Evolutionary conservation across 306 rosid species (phyloP), one percentile per base, ranked within the genome.

Genomic region (Corylus avellana): DNA sequence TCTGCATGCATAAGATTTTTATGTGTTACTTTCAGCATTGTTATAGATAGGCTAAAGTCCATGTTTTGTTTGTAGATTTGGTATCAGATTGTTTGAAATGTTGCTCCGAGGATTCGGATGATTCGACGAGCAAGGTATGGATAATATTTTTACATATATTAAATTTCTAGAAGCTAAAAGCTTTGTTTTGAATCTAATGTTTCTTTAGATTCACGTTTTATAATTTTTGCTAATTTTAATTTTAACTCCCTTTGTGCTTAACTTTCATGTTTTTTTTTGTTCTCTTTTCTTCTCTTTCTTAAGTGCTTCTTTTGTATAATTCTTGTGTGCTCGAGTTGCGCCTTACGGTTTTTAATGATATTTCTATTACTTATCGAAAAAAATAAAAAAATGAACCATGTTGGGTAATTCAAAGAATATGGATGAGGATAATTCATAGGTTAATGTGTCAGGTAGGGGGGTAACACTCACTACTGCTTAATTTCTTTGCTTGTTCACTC

Each of bases 51-150:
- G 68, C 64, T 81, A 63, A 82, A 61, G 46, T 73, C 57, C 13
- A 22, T 37, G 10, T 78, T 76, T 86, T 75, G 64, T 74, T 76
- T 85, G 87, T 91, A 94, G 98, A 91, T 53, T 75, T 92, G 90
- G 91, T 92, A 70, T 85, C 95, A 14, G 92, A 87, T 49, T 92
- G 98, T 85, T 70, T 85, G 57, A 91, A 91, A 83, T 95, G 98
- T 79, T 95, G 98, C 80, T 62, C 95, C 0, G 91, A 91, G 79
- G 98, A 95, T 79, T 95, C 96, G 68, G 68, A 90, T 80, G 98
- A 95, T 80, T 92, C 93, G 75, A 77, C 80, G 54, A 87, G 88
- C 73, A 95, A 91, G 98, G 98, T 94, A 82, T 54, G 58, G 44
- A 29, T 66, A 46, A 57, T 39, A 18, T 35, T 74, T 32, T 5